These are phyloP conservation scores for Sporobolomyces roseus DNA, from an alignment of 768 basidiomycete genomes.

Conservation along the genomic window DNA sequence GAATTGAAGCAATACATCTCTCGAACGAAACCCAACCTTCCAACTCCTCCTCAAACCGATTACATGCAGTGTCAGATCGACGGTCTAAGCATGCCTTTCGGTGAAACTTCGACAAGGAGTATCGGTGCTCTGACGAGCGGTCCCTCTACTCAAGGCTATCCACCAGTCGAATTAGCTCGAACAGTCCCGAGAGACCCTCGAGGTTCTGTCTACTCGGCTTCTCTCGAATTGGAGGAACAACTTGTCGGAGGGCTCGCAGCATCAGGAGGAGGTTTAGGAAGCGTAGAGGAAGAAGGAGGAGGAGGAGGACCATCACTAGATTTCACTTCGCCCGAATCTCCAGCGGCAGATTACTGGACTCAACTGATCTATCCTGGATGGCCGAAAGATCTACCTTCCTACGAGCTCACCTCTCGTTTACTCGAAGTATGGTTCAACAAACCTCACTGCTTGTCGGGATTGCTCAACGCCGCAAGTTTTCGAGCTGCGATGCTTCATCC, in stretches of 20 bases:
- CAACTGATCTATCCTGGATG: slow-evolving; percentile 41
- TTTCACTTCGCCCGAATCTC: background rate
- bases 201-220: slow-evolving; percentile 1
- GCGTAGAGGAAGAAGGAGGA: background rate
- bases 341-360: slow-evolving; percentile 8
- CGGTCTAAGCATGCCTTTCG: no score
- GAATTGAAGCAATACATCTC: slow-evolving; percentile 8
- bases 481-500: slow-evolving; percentile 26
- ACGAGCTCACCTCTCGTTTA: slow-evolving; percentile 32
- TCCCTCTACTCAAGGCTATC: no score
- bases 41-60: background rate
- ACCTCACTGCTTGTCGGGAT: slow-evolving; percentile 14
- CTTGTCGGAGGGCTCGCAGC: no score
- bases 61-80: no score
- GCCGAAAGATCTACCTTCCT: slow-evolving; percentile 34
- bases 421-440: slow-evolving; percentile 40
- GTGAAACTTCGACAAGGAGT: no score
- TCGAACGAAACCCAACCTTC: background rate
- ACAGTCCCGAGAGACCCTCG: slow-evolving; percentile 1
- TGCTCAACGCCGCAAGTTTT: slow-evolving; percentile 36
- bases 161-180: background rate
- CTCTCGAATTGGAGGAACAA: background rate
- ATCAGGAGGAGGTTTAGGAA: no score
- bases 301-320: background rate
- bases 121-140: no score